Evolutionary conservation across 805 yeast species (phyloP), one percentile per base, ranked within the genome.

Genomic region (Spathaspora girioi): DNA sequence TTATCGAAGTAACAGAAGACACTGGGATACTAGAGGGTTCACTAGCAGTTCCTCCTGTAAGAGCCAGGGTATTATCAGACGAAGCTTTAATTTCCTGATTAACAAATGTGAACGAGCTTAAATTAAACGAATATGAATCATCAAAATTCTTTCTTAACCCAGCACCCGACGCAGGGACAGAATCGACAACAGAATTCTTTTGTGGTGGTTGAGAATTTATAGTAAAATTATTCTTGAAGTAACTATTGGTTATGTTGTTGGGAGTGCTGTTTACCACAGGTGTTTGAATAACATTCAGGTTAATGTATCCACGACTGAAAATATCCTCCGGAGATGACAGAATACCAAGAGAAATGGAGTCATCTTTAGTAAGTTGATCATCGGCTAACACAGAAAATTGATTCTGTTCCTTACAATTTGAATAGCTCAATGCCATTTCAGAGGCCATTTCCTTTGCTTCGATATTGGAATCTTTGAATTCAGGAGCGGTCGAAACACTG

Each of bases 241-340:
- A 70, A 49, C 62, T 64, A 53, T 66, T 70, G 43, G 76, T 69
- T 43, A 70, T 70, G 53, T 69, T 69, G 52, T 69, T 69, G 54
- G 68, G 58, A 8, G 54, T 32, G 15, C 56, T 56, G 50, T 70
- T 68, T 49, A 62, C 51, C 15, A 64, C 59, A 9, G 73, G 71
- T 1, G 68, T 59, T 51, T 66, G 72, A 31, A 65, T 50, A 18
- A 59, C 23, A 6, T 44, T 11, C 12, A 18, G 43, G 43, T 18
- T 19, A 8, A 40, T 40, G 3, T 4, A 40, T 29, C 46, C 35
- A 20, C 44, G 44, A 23, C n/a, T 42, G 11, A 42, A 20, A 10
- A 42, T 23, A 20, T 42, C 44, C 7, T 15, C 44, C 11, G 44
- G 44, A 42, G 29, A 20, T 40, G n/a, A 7, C 17, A 7, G 27